phyloP scores from a whole-genome alignment of 305 asterid species.

The Stenogyne calaminthoides region DNA sequence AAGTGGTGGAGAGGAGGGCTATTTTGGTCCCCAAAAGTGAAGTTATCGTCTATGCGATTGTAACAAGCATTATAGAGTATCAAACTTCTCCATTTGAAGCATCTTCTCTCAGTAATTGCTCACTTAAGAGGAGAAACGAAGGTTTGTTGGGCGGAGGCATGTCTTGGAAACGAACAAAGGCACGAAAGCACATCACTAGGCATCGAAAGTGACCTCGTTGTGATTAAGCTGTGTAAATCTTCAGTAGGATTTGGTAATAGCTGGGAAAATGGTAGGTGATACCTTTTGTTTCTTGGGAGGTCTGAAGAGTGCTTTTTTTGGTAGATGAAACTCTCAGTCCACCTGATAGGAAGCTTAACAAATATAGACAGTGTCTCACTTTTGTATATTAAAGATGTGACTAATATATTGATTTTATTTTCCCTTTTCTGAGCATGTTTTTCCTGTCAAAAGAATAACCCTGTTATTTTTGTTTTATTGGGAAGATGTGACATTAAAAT shows the following conservation, averaged over 20 bases:
- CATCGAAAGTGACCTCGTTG: constrained; percentile 37
- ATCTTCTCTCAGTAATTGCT: constrained; percentile 35
- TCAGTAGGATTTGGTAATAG: constrained; percentile 32
- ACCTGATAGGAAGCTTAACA: constrained; percentile 29
- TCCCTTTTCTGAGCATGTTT: no score
- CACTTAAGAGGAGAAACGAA: constrained; percentile 50
- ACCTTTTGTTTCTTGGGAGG: constrained; percentile 6
- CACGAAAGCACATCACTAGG: constrained; percentile 43
- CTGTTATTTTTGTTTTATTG: no score
- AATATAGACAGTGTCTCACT: constrained; percentile 15
- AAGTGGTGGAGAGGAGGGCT: constrained; percentile 54
- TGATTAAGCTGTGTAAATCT: constrained; percentile 34
- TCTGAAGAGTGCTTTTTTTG: constrained; percentile 29
- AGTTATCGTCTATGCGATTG: constrained; percentile 59
- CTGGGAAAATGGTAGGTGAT: constrained; percentile 8
- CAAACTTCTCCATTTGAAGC: constrained; percentile 34
- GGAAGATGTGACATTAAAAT: no score
- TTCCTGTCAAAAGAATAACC: no score
- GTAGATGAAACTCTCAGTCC: constrained; percentile 40
- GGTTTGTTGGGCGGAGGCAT: constrained; percentile 43
- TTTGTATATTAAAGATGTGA: constrained; percentile 13
- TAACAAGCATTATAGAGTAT: constrained; percentile 61
- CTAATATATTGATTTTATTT: not conserved
- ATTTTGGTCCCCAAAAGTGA: constrained; percentile 64
- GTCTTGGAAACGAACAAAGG: constrained; percentile 62